Evolutionary conservation across 495 filamentous ascomycete species (phyloP).

Genomic region (Cairneyella variabilis): DNA sequence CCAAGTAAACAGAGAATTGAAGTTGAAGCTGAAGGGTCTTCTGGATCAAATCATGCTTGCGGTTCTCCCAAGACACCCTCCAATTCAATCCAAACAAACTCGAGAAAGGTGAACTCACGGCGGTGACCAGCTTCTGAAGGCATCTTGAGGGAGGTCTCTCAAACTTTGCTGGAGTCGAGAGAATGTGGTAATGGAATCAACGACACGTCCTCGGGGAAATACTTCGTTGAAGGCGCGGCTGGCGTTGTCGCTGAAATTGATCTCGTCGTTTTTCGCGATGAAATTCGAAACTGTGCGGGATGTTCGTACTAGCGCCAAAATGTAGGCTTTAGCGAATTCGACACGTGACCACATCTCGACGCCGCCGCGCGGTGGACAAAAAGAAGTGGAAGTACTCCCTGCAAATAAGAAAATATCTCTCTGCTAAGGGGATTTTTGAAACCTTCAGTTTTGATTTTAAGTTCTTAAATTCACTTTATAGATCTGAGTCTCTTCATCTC

Average conservation of each 20-base stretch:
- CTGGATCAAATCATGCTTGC: neutral
- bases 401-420: too few relatives aligned
- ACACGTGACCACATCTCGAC: too few relatives aligned
- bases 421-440: too few relatives aligned
- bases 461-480: too few relatives aligned
- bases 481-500: too few relatives aligned
- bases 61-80: constrained; percentile 16
- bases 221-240: constrained; percentile 24
- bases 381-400: too few relatives aligned
- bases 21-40: neutral
- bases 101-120: constrained; percentile 54
- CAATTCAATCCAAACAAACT: constrained; percentile 13
- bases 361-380: too few relatives aligned
- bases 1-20: neutral
- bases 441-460: too few relatives aligned
- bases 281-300: constrained; percentile 10
- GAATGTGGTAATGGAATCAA: constrained; percentile 14
- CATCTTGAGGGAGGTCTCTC: constrained; percentile 57
- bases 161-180: constrained; percentile 22
- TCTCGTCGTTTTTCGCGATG: constrained; percentile 12
- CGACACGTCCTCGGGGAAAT: constrained; percentile 25
- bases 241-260: constrained; percentile 24
- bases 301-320: too few relatives aligned
- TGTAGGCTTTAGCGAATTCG: too few relatives aligned
- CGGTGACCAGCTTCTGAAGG: constrained; percentile 79